Evolutionary conservation across 2,329 filamentous ascomycete species (phyloP), one percentile per base, ranked within the genome.

Genomic region (Ceratocystis albifundus): DNA sequence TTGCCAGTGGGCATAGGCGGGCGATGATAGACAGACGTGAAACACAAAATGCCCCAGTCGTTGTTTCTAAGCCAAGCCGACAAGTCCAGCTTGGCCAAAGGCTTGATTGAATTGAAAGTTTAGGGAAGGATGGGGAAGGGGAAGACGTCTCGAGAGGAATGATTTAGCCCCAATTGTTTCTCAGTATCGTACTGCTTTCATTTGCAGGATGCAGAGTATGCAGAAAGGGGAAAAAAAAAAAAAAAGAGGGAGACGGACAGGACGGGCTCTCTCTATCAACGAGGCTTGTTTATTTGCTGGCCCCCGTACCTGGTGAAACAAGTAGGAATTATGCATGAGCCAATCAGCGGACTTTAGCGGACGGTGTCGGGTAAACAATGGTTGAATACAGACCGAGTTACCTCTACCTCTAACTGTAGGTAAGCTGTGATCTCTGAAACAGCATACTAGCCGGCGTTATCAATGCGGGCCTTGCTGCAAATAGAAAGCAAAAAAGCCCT

Each of bases 61-160:
- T 46, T 59, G 55, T 59, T 59, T 59, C 55, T 59, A 59, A 25
- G 25, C 30, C n/a, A 59, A 36, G 55, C 25, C 17, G 32, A 8
- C 10, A 32, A 59, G 53, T 30, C 28, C 15, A 17, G 53, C 53
- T 59, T 59, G 5, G 28, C 53, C 12, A 7, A 7, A 32, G 12
- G 28, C 8, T 59, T 36, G n/a, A n/a, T n/a, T n/a, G n/a, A n/a
- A n/a, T n/a, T n/a, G 22, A 20, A 53, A 53, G 20, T 22, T 17
- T 53, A 7, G 48, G 3, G 8, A 15, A 41, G 10, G 36, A 41
- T 15, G 36, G 36, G 36, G 36, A 12, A 41, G 36, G 36, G 36
- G 36, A 4, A 15, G 36, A 41, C 10, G 12, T 41, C 36, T 12
- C 36, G 36, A 41, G 36, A 41, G 36, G 3, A 41, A 41, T 4